Evolutionary conservation across 139 green algal species (phyloP).

Genomic region (Chlorella vulgaris): DNA sequence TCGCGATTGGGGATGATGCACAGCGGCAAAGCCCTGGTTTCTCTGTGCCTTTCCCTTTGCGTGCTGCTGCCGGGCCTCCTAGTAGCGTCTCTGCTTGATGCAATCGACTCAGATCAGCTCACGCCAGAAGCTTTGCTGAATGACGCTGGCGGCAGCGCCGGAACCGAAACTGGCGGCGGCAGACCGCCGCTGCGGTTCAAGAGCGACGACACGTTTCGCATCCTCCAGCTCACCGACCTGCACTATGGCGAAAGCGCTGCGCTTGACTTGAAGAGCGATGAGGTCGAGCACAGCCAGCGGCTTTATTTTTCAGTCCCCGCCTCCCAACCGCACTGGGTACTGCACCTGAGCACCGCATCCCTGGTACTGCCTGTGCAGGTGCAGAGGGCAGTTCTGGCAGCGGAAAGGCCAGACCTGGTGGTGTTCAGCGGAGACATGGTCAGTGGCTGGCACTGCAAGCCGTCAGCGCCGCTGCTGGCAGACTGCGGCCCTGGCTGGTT

Average conservation of each 20-base stretch:
- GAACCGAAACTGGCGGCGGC: background rate
- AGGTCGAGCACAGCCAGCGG: too few relatives aligned
- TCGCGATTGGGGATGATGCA: background rate
- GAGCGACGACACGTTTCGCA: slow-evolving; percentile 37
- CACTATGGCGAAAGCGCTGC: slow-evolving; percentile 40
- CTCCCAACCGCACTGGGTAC: background rate
- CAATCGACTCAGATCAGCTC: too few relatives aligned
- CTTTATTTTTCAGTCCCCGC: too few relatives aligned
- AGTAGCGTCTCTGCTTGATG: too few relatives aligned
- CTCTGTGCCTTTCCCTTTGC: too few relatives aligned
- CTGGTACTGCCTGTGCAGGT: background rate
- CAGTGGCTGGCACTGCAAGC: slow-evolving; percentile 30
- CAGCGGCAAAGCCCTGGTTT: too few relatives aligned
- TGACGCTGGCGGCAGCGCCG: background rate
- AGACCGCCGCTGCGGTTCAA: slow-evolving; percentile 16
- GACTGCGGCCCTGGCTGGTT: slow-evolving; percentile 35
- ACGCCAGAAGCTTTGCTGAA: too few relatives aligned
- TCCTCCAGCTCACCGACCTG: slow-evolving; percentile 51
- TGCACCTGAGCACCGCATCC: background rate
- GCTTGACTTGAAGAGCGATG: slow-evolving; percentile 3
- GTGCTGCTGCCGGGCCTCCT: too few relatives aligned
- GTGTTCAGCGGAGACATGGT: slow-evolving; percentile 54
- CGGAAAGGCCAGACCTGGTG: slow-evolving; percentile 42
- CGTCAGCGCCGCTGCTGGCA: background rate
- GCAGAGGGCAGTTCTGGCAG: slow-evolving; percentile 1